Percentiles rank a stretch among this genome's conserved stretches.
Evolutionary conservation across 2,329 filamentous ascomycete genomes (phyloP).

Genomic region (Achaetomium macrosporum): DNA sequence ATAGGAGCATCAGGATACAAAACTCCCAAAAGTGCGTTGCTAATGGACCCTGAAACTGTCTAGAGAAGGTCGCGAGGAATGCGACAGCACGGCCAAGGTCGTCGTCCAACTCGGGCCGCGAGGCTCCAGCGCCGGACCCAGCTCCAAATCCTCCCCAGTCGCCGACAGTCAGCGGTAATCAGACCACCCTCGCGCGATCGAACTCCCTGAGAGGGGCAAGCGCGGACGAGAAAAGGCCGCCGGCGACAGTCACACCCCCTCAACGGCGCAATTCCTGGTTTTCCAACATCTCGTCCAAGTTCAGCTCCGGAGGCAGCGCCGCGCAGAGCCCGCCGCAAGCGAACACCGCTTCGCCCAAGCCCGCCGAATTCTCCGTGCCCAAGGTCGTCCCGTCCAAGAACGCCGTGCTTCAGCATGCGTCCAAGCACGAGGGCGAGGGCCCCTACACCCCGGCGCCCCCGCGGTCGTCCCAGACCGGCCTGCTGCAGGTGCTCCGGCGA

Average conservation of each 20-base stretch:
- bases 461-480: constrained; percentile 60
- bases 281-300: constrained; percentile 86
- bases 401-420: constrained; percentile 52
- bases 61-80: constrained; percentile 27
- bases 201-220: constrained; percentile 27
- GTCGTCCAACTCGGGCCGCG: constrained; percentile 22
- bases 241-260: constrained; percentile 32
- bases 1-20: background rate
- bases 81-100: constrained; percentile 25
- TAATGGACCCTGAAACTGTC: constrained; percentile 2
- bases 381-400: constrained; percentile 49
- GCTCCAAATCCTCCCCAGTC: constrained; percentile 2
- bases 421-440: constrained; percentile 52
- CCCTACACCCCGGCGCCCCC: constrained; percentile 73
- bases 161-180: constrained; percentile 9
- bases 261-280: constrained; percentile 80
- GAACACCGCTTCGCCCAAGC: constrained; percentile 31
- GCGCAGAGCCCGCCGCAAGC: constrained; percentile 31
- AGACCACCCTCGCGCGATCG: constrained; percentile 23
- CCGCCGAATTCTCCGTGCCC: constrained; percentile 42
- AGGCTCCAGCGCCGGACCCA: constrained; percentile 11
- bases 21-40: background rate
- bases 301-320: constrained; percentile 56
- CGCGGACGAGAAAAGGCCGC: constrained; percentile 31
- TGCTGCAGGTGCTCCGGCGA: constrained; percentile 76